These are phyloP conservation scores for Agrocybe pediades DNA, from an alignment of 768 basidiomycete genomes.

Conservation along the genomic window DNA sequence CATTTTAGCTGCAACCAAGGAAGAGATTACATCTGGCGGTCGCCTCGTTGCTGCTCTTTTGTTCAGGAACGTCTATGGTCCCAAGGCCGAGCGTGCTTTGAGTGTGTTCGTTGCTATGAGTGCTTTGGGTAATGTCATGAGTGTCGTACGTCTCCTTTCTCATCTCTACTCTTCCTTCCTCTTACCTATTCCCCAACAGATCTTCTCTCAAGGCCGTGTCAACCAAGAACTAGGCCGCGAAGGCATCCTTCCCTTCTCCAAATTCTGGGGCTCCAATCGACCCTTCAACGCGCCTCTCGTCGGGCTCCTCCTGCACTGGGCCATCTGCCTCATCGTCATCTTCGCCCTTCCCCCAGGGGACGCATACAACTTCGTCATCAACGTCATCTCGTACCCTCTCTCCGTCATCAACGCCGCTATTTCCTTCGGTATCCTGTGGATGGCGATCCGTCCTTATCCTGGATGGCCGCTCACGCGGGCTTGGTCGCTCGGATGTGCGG, in stretches of 20 bases:
- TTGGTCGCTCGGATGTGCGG: too few species aligned
- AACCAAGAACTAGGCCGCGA: conserved; percentile 66
- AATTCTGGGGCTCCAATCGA: conserved; percentile 59
- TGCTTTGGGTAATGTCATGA: conserved; percentile 59
- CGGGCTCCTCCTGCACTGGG: conserved; percentile 46
- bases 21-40: conserved; percentile 61
- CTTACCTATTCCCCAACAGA: conserved; percentile 10
- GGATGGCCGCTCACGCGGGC: too few species aligned
- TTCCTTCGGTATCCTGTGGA: too few species aligned
- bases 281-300: conserved; percentile 63
- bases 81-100: conserved; percentile 38
- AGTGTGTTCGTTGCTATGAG: conserved; percentile 50
- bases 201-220: conserved; percentile 39
- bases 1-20: conserved; percentile 51
- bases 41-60: conserved; percentile 64
- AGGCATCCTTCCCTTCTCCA: conserved; percentile 60
- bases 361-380: conserved; percentile 64
- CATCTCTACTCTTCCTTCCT: conserved; percentile 28
- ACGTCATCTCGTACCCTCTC: conserved; percentile 53
- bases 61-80: conserved; percentile 67
- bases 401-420: conserved; percentile 47
- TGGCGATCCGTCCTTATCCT: too few species aligned
- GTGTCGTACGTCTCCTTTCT: conserved; percentile 42
- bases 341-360: conserved; percentile 58
- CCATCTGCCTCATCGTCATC: conserved; percentile 36